A percentile compares a stretch with the other conserved stretches of the same genome.
These are phyloP conservation scores for Tylopilus vinaceipallidus DNA, from an alignment of 768 basidiomycete genomes.

Conservation along the genomic window DNA sequence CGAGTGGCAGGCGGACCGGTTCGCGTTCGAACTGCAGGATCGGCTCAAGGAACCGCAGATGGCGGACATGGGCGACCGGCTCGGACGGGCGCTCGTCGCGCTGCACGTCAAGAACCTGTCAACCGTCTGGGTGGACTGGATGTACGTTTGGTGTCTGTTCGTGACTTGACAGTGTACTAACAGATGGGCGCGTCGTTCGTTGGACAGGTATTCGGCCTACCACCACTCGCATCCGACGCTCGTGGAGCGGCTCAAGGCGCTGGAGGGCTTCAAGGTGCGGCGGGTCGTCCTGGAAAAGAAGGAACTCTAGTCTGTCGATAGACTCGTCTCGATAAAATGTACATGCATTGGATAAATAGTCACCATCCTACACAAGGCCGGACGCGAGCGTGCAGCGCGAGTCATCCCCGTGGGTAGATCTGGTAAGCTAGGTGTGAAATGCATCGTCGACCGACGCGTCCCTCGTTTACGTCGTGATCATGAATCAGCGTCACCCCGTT, in stretches of 20 bases:
- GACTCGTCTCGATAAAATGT: neutral
- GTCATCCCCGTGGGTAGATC: neutral
- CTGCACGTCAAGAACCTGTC: constrained; percentile 92
- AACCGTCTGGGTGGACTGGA: constrained; percentile 92
- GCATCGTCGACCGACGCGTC: too few species aligned
- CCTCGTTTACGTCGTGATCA: too few species aligned
- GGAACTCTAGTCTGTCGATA: neutral
- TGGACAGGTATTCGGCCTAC: constrained; percentile 80
- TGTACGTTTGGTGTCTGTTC: constrained; percentile 40
- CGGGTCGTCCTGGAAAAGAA: constrained; percentile 30
- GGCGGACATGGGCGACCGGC: constrained; percentile 82
- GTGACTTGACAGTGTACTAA: neutral
- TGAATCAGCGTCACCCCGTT: neutral
- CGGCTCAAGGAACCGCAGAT: constrained; percentile 47
- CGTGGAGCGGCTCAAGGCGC: constrained; percentile 80
- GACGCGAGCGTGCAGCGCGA: too few species aligned
- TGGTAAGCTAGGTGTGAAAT: too few species aligned
- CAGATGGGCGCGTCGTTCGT: neutral
- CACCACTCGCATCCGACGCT: constrained; percentile 96
- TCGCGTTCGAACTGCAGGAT: constrained; percentile 72
- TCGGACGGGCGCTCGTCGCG: constrained; percentile 77
- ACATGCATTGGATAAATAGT: too few species aligned
- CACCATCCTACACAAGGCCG: too few species aligned
- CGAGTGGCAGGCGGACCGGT: constrained; percentile 92
- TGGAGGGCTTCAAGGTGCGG: constrained; percentile 63